A percentile compares a stretch with the other conserved stretches of the same genome.
Evolutionary conservation across 345 rosid species (phyloP).

Genomic region (Dipteronia sinensis): DNA sequence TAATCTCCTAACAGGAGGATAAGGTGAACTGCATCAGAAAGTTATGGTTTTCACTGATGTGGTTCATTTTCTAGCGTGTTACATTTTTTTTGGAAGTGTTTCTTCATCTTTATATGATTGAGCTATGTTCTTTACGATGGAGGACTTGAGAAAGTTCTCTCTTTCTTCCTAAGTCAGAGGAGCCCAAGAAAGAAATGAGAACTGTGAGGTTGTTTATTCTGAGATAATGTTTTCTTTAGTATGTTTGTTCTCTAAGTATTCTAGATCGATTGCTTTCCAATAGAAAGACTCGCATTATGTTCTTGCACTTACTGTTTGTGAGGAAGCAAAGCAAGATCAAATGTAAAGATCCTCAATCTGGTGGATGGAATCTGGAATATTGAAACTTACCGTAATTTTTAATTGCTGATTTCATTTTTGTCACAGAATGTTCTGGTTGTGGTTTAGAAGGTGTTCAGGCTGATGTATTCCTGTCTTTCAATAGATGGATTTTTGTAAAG

Average conservation of each 20-base stretch:
- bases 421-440: background rate
- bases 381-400: background rate
- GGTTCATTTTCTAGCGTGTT: background rate
- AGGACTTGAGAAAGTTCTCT: background rate
- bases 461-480: background rate
- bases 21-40: background rate
- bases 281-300: background rate
- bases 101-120: background rate
- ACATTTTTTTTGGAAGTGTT: background rate
- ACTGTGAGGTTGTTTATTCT: background rate
- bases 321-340: background rate
- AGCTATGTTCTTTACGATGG: background rate
- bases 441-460: background rate
- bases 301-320: background rate
- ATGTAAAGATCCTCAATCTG: background rate
- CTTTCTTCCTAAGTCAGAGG: background rate
- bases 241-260: background rate
- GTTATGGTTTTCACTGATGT: background rate
- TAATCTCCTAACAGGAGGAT: background rate
- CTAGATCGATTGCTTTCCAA: background rate
- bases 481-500: background rate
- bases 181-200: background rate
- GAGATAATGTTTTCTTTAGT: background rate
- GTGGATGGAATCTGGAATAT: background rate
- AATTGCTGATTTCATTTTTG: background rate